Evolutionary conservation across 257 asterid genomes (phyloP).

Genomic region (Nicotiana benthamiana): DNA sequence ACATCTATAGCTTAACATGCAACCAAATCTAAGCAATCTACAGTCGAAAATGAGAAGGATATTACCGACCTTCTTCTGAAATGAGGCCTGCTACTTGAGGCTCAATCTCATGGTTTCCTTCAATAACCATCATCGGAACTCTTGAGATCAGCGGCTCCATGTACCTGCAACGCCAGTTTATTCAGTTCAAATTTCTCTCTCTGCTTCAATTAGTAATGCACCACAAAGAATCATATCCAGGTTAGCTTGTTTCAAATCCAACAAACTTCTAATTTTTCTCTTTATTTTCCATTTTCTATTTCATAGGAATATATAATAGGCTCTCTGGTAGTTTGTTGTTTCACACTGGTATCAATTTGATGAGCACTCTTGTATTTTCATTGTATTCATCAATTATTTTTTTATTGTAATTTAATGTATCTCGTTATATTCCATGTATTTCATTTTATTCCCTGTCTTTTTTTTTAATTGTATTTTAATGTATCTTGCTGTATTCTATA

Average conservation of each 20-base stretch:
- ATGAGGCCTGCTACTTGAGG: conserved; percentile 45
- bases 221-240: not conserved
- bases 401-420: too few species aligned
- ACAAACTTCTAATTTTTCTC: not conserved
- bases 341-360: not conserved
- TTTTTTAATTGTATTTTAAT: too few species aligned
- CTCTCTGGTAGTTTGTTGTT: not conserved
- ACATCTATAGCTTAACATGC: too few species aligned
- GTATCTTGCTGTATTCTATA: too few species aligned
- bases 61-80: too few species aligned
- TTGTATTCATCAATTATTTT: too few species aligned
- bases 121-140: too few species aligned
- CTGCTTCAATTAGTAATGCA: not conserved
- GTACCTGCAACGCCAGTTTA: conserved; percentile 37
- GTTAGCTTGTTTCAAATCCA: not conserved
- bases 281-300: not conserved
- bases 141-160: conserved; percentile 75
- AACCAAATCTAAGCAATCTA: too few species aligned
- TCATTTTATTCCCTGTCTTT: too few species aligned
- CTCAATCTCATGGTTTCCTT: conserved; percentile 89
- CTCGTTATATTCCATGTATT: too few species aligned
- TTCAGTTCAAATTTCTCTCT: not conserved
- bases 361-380: not conserved
- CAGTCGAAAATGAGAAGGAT: too few species aligned
- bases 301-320: not conserved